Evolutionary conservation across 2,329 filamentous ascomycete species (phyloP).

Genomic region (Diaporthe ilicicola): DNA sequence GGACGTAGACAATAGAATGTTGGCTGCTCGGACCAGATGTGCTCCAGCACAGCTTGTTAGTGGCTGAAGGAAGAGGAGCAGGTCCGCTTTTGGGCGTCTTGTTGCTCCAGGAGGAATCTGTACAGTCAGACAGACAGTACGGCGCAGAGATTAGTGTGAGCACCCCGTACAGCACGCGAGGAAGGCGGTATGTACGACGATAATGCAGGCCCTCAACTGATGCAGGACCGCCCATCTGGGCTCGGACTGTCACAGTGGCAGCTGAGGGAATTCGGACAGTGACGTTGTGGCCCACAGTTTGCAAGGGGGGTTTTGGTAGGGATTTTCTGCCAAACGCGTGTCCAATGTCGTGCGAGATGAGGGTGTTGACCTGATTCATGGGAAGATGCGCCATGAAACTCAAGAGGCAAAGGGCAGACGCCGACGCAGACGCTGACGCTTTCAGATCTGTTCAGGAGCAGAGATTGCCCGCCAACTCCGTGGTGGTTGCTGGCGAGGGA

Average conservation of each 20-base stretch:
- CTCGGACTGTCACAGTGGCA: conserved; percentile 14
- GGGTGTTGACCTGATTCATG: conserved; percentile 20
- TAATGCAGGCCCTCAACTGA: conserved; percentile 7
- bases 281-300: conserved; percentile 22
- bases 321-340: background rate
- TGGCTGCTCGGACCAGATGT: background rate
- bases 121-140: conserved; percentile 7
- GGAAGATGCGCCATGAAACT: conserved; percentile 1
- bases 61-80: background rate
- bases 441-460: background rate
- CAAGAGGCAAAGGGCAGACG: background rate
- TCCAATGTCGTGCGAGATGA: conserved; percentile 5
- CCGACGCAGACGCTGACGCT: background rate
- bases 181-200: conserved; percentile 21
- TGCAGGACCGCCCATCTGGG: background rate
- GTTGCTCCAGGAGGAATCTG: conserved; percentile 1
- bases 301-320: background rate
- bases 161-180: conserved; percentile 2
- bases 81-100: background rate
- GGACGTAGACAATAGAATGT: background rate
- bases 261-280: conserved; percentile 16
- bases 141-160: background rate
- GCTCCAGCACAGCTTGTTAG: background rate
- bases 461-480: conserved; percentile 7
- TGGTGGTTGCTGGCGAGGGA: too few species aligned